Percentiles rank a stretch among this genome's conserved stretches.
Evolutionary conservation across 2,329 filamentous ascomycete species (phyloP).

Genomic region (Ophiostoma populinum): DNA sequence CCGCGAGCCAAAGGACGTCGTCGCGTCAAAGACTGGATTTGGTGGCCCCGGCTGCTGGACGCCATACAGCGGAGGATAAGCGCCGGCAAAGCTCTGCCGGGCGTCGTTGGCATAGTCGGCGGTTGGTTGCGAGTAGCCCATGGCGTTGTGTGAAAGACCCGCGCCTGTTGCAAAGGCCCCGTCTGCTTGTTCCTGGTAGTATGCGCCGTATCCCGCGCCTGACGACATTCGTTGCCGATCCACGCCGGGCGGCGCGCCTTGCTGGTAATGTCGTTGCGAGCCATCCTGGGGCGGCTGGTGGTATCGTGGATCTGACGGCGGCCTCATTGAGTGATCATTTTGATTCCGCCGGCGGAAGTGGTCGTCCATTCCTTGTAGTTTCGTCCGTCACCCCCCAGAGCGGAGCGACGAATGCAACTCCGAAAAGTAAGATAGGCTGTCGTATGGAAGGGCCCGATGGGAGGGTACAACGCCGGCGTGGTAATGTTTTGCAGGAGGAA

Average conservation of each 20-base stretch:
- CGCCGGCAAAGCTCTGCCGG: conserved; percentile 34
- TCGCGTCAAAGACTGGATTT: conserved; percentile 52
- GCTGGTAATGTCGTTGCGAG: conserved; percentile 27
- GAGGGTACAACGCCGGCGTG: too few relatives aligned
- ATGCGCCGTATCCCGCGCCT: conserved; percentile 34
- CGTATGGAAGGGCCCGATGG: too few relatives aligned
- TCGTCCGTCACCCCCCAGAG: too few relatives aligned
- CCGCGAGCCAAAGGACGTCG: conserved; percentile 57
- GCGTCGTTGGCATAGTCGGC: conserved; percentile 46
- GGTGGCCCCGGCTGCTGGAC: conserved; percentile 46
- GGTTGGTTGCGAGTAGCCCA: conserved; percentile 38
- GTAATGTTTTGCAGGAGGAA: background rate
- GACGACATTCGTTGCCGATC: conserved; percentile 4
- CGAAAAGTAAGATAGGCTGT: too few relatives aligned
- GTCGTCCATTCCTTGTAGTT: too few relatives aligned
- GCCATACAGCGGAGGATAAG: conserved; percentile 57
- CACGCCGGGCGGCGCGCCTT: conserved; percentile 24
- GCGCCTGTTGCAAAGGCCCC: conserved; percentile 31
- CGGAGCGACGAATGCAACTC: too few relatives aligned
- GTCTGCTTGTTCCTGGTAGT: conserved; percentile 36
- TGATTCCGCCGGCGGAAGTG: conserved; percentile 56
- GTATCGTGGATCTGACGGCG: conserved; percentile 37
- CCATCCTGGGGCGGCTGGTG: conserved; percentile 28
- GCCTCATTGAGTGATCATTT: conserved; percentile 52
- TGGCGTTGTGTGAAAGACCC: conserved; percentile 37